Base-by-base conservation (phyloP, 306 rosid species). In the Pterocarpus santalinus region DNA sequence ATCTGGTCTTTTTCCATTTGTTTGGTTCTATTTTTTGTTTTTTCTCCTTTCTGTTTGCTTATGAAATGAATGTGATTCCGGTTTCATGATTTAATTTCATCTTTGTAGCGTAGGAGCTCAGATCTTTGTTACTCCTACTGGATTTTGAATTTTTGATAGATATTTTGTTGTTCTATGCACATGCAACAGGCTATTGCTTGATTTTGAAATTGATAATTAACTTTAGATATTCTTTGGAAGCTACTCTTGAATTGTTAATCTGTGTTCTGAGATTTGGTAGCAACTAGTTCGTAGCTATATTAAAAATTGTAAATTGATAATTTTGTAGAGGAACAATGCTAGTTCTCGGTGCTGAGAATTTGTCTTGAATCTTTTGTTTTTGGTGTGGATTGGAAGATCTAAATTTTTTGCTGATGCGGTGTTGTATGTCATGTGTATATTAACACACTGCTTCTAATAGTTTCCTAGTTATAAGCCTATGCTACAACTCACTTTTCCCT, bases 61-160 rank as follows among this genome's bases (percentile, higher is more conserved):
- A 16, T 5, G 1, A 33, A 30, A 43, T 67, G 30, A 49, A 55
- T 44, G 28, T 11, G 3, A 7, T 28, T 66, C 32, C 36, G 0
- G 71, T 34, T 76, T 32, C 38, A n/a, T 44, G 51, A 17, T 78
- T 10, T 47, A 4, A n/a, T 46, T 41, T 1, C 57, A 7, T 53
- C 73, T 58, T 2, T 14, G 5, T 16, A 2, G 1, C 4, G 41
- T 44, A 49, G 35, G 8, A 4, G 79, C 78, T 71, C 84, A 83
- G 85, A 86, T 86, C 87, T 76, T 52, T 13, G 15, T 34, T 72
- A 3, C 16, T n/a, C 30, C 12, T 16, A 14, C 51, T 58, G 11
- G 36, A 22, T 52, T 73, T 72, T 38, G 5, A 0, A 22, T 9
- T 58, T 47, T 2, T 60, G 9, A 3, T 16, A 2, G 16, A 9